Evolutionary conservation across 2,329 filamentous ascomycete genomes (phyloP).

Genomic region (Tolypocladium inflatum): DNA sequence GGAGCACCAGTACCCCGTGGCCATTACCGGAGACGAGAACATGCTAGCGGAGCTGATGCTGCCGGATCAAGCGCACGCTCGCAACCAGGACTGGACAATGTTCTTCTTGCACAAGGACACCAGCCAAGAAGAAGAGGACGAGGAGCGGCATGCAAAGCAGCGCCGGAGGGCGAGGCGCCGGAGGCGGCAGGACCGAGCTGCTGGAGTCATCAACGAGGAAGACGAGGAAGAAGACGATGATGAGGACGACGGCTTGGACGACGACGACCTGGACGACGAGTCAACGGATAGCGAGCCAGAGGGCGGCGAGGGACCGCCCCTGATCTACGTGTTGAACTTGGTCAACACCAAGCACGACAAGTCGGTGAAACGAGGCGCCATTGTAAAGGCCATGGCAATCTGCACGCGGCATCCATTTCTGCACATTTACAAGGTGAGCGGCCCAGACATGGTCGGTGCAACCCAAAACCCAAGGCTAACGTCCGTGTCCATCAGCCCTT

Average conservation of each 20-base stretch:
- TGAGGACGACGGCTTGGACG: slow-evolving; percentile 38
- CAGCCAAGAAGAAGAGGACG: slow-evolving; percentile 71
- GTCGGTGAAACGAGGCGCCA: slow-evolving; percentile 80
- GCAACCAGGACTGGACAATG: slow-evolving; percentile 97
- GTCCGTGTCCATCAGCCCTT: slow-evolving; percentile 51
- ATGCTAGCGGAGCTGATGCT: slow-evolving; percentile 98
- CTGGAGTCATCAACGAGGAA: slow-evolving; percentile 37
- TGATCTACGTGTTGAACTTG: slow-evolving; percentile 94
- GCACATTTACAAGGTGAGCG: slow-evolving; percentile 87
- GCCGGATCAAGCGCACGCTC: slow-evolving; percentile 89
- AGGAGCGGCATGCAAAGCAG: slow-evolving; percentile 50
- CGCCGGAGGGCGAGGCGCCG: slow-evolving; percentile 41
- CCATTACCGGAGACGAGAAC: slow-evolving; percentile 93
- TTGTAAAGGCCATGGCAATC: slow-evolving; percentile 98
- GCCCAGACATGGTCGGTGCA: not conserved
- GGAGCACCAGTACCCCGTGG: slow-evolving; percentile 94
- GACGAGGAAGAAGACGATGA: slow-evolving; percentile 29
- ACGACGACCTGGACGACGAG: slow-evolving; percentile 43
- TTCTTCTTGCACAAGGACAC: slow-evolving; percentile 98
- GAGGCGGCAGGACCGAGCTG: slow-evolving; percentile 40
- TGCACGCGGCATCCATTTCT: slow-evolving; percentile 95
- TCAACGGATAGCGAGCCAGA: slow-evolving; percentile 55
- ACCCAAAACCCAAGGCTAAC: slow-evolving; percentile 7
- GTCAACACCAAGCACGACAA: slow-evolving; percentile 98
- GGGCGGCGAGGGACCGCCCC: slow-evolving; percentile 71